phyloP scores from a whole-genome alignment of 257 asterid species.

The Fraxinus cuspidata region DNA sequence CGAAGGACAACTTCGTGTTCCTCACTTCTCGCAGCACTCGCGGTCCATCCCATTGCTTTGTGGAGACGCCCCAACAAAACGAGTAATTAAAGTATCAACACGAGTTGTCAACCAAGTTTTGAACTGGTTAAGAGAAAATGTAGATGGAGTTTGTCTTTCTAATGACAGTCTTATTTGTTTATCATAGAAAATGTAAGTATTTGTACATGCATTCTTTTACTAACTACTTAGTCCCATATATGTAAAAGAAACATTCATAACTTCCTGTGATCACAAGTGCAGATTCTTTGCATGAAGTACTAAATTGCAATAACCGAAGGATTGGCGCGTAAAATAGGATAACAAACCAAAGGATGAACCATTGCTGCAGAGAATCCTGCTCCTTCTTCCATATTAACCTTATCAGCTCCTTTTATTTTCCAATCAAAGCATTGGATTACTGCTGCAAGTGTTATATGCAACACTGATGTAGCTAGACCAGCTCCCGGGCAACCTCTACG shows the following conservation, averaged over 20 bases:
- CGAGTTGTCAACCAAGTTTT: too few relatives aligned
- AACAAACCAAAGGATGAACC: conserved; percentile 37
- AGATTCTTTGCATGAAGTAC: background rate
- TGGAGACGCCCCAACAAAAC: too few relatives aligned
- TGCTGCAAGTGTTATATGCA: conserved; percentile 30
- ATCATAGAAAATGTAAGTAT: too few relatives aligned
- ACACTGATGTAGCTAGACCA: conserved; percentile 21
- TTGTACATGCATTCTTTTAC: background rate
- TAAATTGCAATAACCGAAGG: background rate
- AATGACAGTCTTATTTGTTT: too few relatives aligned
- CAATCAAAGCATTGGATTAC: conserved; percentile 36
- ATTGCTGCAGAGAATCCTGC: conserved; percentile 32
- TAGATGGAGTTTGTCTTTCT: too few relatives aligned
- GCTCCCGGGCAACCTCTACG: conserved; percentile 36
- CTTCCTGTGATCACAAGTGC: background rate
- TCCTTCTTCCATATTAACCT: conserved; percentile 34
- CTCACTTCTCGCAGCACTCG: too few relatives aligned
- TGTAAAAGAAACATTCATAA: background rate
- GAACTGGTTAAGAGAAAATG: too few relatives aligned
- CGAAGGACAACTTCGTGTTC: too few relatives aligned
- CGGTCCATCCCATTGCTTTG: too few relatives aligned
- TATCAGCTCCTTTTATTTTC: conserved; percentile 24
- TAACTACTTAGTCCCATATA: background rate
- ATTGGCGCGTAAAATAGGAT: conserved; percentile 9
- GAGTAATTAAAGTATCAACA: too few relatives aligned